These are phyloP conservation scores for Suhomyces bribrorum DNA, from an alignment of 1,139 yeast genomes.

Conservation along the genomic window DNA sequence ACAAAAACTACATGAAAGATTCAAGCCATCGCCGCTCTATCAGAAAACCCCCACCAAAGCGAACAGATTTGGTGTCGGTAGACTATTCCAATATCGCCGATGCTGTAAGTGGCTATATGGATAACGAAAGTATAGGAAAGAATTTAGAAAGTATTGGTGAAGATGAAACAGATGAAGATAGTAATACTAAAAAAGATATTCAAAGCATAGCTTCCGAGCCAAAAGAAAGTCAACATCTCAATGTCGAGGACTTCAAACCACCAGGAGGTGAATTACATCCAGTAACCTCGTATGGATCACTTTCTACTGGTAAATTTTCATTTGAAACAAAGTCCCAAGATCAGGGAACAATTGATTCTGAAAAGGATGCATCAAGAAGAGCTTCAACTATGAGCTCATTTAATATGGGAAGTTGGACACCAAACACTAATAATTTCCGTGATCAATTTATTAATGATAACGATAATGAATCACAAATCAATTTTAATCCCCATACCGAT, in stretches of 20 bases:
- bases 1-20: slow-evolving; percentile 30
- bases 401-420: slow-evolving; percentile 55
- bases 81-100: slow-evolving; percentile 31
- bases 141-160: slow-evolving; percentile 10
- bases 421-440: slow-evolving; percentile 50
- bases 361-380: slow-evolving; percentile 24
- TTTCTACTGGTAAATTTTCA: slow-evolving; percentile 41
- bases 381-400: slow-evolving; percentile 44
- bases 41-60: slow-evolving; percentile 34
- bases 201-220: slow-evolving; percentile 2
- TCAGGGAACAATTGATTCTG: slow-evolving; percentile 12
- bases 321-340: slow-evolving; percentile 21
- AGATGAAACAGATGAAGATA: neutral
- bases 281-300: slow-evolving; percentile 37
- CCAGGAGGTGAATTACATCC: slow-evolving; percentile 26
- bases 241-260: slow-evolving; percentile 1
- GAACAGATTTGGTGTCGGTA: slow-evolving; percentile 26
- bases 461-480: slow-evolving; percentile 43
- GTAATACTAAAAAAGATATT: neutral
- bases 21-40: slow-evolving; percentile 37
- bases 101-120: slow-evolving; percentile 28
- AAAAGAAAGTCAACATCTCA: neutral
- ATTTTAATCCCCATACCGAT: slow-evolving; percentile 30
- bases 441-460: slow-evolving; percentile 53
- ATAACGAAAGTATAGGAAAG: slow-evolving; percentile 12